phyloP scores from a whole-genome alignment of 805 yeast genomes.

The Starmerella floricola region DNA sequence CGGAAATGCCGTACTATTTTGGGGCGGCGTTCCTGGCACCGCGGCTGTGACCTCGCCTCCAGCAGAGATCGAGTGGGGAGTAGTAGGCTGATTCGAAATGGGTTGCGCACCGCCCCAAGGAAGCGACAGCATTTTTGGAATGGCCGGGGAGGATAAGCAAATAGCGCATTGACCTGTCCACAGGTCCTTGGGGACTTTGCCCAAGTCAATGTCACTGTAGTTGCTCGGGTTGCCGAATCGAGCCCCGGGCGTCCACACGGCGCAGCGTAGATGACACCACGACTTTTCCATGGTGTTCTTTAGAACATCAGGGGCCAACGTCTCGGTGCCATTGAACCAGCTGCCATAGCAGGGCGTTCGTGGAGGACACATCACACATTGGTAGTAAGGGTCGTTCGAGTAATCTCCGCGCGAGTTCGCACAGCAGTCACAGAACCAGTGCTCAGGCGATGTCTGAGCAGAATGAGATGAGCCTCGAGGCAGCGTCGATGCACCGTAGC shows the following conservation, averaged over 20 bases:
- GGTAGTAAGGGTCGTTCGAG: slow-evolving; percentile 29
- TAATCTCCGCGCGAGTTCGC: slow-evolving; percentile 49
- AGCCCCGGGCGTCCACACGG: slow-evolving; percentile 10
- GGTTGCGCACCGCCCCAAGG: too few relatives aligned
- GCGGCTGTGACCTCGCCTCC: too few relatives aligned
- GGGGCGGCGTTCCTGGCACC: too few relatives aligned
- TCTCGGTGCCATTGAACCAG: slow-evolving; percentile 13
- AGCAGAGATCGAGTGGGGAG: too few relatives aligned
- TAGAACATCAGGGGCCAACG: slow-evolving; percentile 15
- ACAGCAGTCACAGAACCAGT: slow-evolving; percentile 50
- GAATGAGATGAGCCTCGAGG: background rate
- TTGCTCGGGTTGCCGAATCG: slow-evolving; percentile 9
- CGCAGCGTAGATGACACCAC: slow-evolving; percentile 22
- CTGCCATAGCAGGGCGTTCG: slow-evolving; percentile 14
- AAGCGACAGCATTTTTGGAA: background rate
- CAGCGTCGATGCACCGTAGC: slow-evolving; percentile 22
- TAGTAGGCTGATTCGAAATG: too few relatives aligned
- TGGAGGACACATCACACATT: slow-evolving; percentile 17
- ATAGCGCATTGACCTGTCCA: slow-evolving; percentile 6
- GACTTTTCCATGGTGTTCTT: slow-evolving; percentile 16
- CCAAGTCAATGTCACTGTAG: slow-evolving; percentile 3
- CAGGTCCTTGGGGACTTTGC: background rate
- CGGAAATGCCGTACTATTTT: too few relatives aligned
- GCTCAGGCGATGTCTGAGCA: background rate
- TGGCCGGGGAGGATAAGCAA: background rate